Evolutionary conservation across 805 yeast species (phyloP).

Genomic region (Priceomyces medius): DNA sequence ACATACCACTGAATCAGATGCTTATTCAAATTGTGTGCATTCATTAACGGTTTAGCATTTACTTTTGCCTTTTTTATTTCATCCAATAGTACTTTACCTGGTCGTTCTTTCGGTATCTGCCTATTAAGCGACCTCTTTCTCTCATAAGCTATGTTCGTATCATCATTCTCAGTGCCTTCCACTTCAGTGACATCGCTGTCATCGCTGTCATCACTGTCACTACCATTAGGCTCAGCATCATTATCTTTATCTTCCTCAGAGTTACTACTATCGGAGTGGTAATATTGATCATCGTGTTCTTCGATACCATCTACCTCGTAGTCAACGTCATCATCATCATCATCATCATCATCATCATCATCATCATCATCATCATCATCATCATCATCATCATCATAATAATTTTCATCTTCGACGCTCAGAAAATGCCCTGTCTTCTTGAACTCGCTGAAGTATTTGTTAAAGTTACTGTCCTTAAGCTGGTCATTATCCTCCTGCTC

Average conservation of each 20-base stretch:
- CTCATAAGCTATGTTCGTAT: conserved; percentile 3
- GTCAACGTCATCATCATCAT: conserved; percentile 18
- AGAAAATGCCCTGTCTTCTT: conserved; percentile 10
- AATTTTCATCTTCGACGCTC: conserved; percentile 6
- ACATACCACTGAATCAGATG: background rate
- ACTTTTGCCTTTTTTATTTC: conserved; percentile 9
- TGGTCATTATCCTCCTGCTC: conserved; percentile 10
- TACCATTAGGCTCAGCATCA: conserved; percentile 1
- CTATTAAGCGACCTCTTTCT: background rate
- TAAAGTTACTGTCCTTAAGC: conserved; percentile 13
- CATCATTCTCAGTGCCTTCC: conserved; percentile 5
- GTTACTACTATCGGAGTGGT: conserved; percentile 13
- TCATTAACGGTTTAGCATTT: background rate
- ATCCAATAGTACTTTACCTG: conserved; percentile 11
- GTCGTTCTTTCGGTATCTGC: conserved; percentile 1
- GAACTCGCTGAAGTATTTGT: conserved; percentile 17
- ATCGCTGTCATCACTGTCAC: conserved; percentile 3
- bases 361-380: conserved; percentile 1
- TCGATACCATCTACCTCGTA: background rate
- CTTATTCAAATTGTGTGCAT: background rate
- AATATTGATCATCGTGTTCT: conserved; percentile 12
- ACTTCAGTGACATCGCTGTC: conserved; percentile 2
- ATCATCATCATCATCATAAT: conserved; percentile 7
- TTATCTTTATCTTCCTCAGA: background rate
- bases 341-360: conserved; percentile 6